Conservation (phyloP, 495 filamentous ascomycete species). For the Geopyxis carbonaria region DNA sequence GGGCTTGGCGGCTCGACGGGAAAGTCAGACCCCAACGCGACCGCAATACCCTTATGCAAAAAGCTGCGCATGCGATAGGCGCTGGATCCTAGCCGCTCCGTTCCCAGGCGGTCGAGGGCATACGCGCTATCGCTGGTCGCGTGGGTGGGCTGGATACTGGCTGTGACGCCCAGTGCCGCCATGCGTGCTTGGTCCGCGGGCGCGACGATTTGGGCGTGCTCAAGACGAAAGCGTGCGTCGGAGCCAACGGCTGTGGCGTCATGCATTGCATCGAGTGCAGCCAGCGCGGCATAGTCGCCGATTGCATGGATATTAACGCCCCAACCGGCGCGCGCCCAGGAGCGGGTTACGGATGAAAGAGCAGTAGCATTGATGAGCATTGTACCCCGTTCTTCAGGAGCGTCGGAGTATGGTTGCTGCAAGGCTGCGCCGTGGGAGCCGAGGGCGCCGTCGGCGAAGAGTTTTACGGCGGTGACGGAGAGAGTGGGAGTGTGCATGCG, state of each 20-base stretch:
- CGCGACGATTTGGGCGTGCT: constrained; percentile 48
- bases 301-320: constrained; percentile 50
- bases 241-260: neutral
- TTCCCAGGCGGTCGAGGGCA: constrained; percentile 38
- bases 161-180: constrained; percentile 38
- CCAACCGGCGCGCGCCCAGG: constrained; percentile 33
- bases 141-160: constrained; percentile 51
- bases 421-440: constrained; percentile 48
- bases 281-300: constrained; percentile 44
- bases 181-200: constrained; percentile 42
- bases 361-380: constrained; percentile 32
- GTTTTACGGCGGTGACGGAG: constrained; percentile 31
- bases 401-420: constrained; percentile 44
- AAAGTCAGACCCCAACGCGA: constrained; percentile 44
- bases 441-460: constrained; percentile 47
- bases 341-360: neutral
- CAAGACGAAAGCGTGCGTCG: constrained; percentile 40
- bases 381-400: constrained; percentile 36
- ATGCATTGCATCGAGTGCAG: constrained; percentile 37
- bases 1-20: constrained; percentile 43
- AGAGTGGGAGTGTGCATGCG: constrained; percentile 9
- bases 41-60: constrained; percentile 26
- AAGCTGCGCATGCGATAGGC: constrained; percentile 45
- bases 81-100: constrained; percentile 29
- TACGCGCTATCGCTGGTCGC: constrained; percentile 48